Percentiles rank a stretch among this genome's conserved stretches.
Conservation (phyloP, 2,329 filamentous ascomycete species). For the Penicillium sp. region DNA sequence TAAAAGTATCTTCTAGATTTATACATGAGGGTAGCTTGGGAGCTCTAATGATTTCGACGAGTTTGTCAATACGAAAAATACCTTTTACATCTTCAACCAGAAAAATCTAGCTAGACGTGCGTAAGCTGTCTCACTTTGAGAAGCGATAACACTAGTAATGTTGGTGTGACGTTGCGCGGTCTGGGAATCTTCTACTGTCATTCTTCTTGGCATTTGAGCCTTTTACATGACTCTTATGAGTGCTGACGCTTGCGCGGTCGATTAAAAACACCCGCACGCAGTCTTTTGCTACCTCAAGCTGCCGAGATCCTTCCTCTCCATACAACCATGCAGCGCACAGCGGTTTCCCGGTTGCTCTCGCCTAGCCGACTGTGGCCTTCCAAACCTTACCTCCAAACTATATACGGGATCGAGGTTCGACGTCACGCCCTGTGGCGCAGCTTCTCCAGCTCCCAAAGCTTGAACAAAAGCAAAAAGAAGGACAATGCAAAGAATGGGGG, state of each 20-base stretch:
- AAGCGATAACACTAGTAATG: too few relatives aligned
- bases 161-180: too few relatives aligned
- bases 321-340: slow-evolving; percentile 9
- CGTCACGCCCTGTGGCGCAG: slow-evolving; percentile 13
- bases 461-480: slow-evolving; percentile 60
- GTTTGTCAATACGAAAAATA: slow-evolving; percentile 13
- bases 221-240: too few relatives aligned
- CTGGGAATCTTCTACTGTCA: too few relatives aligned
- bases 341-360: background rate
- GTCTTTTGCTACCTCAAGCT: background rate
- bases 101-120: too few relatives aligned
- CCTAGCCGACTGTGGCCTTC: background rate
- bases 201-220: too few relatives aligned
- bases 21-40: slow-evolving; percentile 24
- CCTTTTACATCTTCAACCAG: background rate
- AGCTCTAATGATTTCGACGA: slow-evolving; percentile 38
- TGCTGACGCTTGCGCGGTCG: too few relatives aligned
- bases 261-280: background rate
- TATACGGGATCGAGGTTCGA: slow-evolving; percentile 3
- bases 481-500: slow-evolving; percentile 56
- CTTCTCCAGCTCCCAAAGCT: slow-evolving; percentile 50
- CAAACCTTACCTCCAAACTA: background rate
- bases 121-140: too few relatives aligned
- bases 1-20: slow-evolving; percentile 33
- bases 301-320: background rate